Conservation (phyloP, 345 rosid species). For the Citrus maxima region DNA sequence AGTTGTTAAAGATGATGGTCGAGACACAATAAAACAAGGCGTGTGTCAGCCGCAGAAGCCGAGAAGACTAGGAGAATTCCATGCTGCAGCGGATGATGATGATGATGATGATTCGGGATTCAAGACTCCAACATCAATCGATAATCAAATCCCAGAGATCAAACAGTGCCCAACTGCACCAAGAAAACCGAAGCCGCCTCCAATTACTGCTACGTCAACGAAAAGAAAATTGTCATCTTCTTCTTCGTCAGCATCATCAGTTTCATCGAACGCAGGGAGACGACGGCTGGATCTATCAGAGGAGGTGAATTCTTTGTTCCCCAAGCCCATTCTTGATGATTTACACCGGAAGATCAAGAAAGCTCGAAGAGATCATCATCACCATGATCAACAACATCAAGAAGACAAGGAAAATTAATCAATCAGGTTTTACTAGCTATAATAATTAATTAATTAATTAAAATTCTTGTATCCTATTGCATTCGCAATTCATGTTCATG, state of each 20-base stretch:
- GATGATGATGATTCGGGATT: conserved; percentile 41
- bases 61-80: neutral
- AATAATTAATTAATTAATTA: neutral
- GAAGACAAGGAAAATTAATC: conserved; percentile 2
- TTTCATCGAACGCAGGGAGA: conserved; percentile 13
- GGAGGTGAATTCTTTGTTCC: conserved; percentile 48
- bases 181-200: conserved; percentile 25
- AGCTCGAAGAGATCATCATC: conserved; percentile 34
- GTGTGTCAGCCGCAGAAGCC: neutral
- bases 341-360: conserved; percentile 51
- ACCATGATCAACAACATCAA: too few species aligned
- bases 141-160: conserved; percentile 41
- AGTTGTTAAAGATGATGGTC: neutral
- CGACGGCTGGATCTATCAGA: conserved; percentile 34
- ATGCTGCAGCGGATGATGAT: neutral
- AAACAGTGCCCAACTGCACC: conserved; percentile 62
- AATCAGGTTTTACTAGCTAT: too few species aligned
- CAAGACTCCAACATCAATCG: conserved; percentile 55
- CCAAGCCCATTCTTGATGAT: conserved; percentile 13
- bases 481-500: too few species aligned
- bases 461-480: neutral
- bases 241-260: neutral
- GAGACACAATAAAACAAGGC: neutral
- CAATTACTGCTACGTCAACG: neutral
- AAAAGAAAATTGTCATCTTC: conserved; percentile 34